Conservation (phyloP, 2,329 filamentous ascomycete genomes). For the Aspergillus awamori region DNA sequence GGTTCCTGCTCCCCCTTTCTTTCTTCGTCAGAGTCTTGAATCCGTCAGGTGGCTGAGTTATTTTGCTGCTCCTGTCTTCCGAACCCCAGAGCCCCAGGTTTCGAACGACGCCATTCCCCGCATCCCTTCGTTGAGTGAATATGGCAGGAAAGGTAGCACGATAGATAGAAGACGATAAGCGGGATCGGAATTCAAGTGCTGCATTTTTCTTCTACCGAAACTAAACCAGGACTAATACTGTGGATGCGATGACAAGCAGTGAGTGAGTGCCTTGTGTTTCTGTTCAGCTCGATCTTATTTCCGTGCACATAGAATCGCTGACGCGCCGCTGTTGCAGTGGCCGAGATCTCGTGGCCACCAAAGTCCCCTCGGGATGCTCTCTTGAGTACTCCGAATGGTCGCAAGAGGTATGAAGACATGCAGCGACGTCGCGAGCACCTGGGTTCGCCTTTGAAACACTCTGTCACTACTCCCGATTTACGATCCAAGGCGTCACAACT, state of each 20-base stretch:
- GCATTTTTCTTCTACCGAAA: background rate
- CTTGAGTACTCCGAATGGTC: constrained; percentile 74
- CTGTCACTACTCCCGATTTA: constrained; percentile 46
- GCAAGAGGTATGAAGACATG: constrained; percentile 71
- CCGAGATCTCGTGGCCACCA: constrained; percentile 61
- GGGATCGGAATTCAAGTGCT: background rate
- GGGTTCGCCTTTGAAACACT: constrained; percentile 64
- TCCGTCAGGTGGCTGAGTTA: background rate
- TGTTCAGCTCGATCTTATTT: background rate
- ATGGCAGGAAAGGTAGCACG: constrained; percentile 5
- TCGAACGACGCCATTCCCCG: constrained; percentile 1
- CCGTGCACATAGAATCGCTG: background rate
- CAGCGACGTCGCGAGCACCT: constrained; percentile 69
- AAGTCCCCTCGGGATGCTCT: constrained; percentile 65
- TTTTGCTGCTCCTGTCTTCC: background rate
- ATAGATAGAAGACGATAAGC: background rate
- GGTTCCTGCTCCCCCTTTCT: background rate
- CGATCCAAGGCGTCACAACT: constrained; percentile 37
- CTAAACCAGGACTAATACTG: background rate
- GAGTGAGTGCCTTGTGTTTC: constrained; percentile 14
- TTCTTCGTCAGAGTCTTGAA: background rate
- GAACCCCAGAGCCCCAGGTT: background rate
- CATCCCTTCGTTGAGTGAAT: constrained; percentile 11
- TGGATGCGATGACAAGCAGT: constrained; percentile 28
- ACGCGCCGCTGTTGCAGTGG: constrained; percentile 33